Conservation (phyloP, 2,329 filamentous ascomycete genomes). For the Cercospora citrullina region DNA sequence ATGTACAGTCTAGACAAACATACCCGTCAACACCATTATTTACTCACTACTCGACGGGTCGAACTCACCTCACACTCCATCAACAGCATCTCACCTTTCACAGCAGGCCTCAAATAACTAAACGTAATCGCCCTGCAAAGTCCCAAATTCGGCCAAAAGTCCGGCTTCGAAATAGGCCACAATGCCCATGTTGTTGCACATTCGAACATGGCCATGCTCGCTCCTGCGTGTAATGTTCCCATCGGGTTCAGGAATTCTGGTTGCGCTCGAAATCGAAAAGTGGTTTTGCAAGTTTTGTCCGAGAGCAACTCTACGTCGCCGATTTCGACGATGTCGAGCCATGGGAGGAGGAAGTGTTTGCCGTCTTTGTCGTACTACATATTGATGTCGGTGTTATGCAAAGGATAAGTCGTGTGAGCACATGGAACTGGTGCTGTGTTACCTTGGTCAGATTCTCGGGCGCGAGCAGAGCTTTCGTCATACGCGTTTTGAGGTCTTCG, state of each 20-base stretch:
- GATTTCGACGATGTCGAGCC: conserved; percentile 24
- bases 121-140: conserved; percentile 27
- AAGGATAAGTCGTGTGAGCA: not conserved
- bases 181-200: conserved; percentile 25
- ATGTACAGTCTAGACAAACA: conserved; percentile 25
- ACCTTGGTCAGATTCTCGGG: conserved; percentile 20
- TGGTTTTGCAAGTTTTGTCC: conserved; percentile 16
- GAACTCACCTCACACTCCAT: conserved; percentile 30
- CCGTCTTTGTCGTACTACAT: conserved; percentile 22
- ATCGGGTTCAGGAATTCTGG: conserved; percentile 30
- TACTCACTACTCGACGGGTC: not conserved
- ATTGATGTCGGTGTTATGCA: not conserved
- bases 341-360: conserved; percentile 26
- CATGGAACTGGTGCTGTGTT: not conserved
- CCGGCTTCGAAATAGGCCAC: conserved; percentile 22
- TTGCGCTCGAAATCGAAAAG: conserved; percentile 26
- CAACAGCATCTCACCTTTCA: conserved; percentile 25
- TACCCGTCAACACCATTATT: not conserved
- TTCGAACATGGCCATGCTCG: conserved; percentile 29
- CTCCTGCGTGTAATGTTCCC: conserved; percentile 28
- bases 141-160: conserved; percentile 27
- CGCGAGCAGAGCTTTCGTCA: conserved; percentile 23
- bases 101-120: conserved; percentile 27
- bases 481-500: conserved; percentile 12
- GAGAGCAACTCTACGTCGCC: conserved; percentile 17